Conservation (phyloP, 768 basidiomycete genomes). For the Mycena floridula region DNA sequence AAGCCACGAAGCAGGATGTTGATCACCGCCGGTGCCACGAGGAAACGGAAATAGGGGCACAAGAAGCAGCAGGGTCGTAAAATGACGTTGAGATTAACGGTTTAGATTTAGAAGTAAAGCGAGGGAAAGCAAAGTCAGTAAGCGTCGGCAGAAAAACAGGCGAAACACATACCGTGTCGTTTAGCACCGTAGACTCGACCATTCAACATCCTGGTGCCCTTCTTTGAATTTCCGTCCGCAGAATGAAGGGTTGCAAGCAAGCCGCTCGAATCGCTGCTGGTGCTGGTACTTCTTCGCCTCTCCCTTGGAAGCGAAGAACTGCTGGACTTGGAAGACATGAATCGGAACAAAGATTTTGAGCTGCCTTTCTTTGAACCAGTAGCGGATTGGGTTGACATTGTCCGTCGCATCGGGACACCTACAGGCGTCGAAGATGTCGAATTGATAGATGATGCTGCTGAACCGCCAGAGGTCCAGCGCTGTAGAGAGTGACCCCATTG, state of each 20-base stretch:
- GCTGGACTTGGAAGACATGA: no score
- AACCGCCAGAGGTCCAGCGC: conserved; percentile 15
- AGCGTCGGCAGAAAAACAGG: neutral
- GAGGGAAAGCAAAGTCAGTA: no score
- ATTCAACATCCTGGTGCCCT: conserved; percentile 69
- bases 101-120: no score
- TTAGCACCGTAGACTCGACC: conserved; percentile 74
- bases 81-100: neutral
- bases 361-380: conserved; percentile 7
- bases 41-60: neutral
- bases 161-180: conserved; percentile 14
- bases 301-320: neutral
- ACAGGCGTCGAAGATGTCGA: neutral
- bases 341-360: neutral
- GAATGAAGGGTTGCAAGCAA: conserved; percentile 9
- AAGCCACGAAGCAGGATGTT: no score
- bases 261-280: neutral
- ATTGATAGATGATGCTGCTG: neutral
- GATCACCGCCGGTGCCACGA: no score
- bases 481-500: conserved; percentile 10
- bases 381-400: conserved; percentile 10
- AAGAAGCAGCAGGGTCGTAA: neutral
- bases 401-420: conserved; percentile 9
- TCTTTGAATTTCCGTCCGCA: conserved; percentile 19
- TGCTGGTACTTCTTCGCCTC: neutral